These are phyloP conservation scores for Moesziomyces globuligerus DNA, from an alignment of 1,284 basidiomycete species.

Conservation along the genomic window DNA sequence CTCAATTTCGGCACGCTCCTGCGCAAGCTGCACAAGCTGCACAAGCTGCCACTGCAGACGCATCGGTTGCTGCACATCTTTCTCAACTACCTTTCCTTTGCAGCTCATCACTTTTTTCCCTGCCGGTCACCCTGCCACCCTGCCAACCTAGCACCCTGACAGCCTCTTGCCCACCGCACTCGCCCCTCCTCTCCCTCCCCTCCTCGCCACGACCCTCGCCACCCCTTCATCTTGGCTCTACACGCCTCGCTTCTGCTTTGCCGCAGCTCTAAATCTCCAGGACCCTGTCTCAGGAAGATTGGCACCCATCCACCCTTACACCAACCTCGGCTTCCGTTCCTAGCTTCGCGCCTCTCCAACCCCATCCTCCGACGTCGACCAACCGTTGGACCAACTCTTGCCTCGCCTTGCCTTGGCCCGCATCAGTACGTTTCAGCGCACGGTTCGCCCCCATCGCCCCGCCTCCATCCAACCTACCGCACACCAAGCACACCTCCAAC, in stretches of 20 bases:
- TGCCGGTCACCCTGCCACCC: too few species aligned
- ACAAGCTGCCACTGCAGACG: slow-evolving; percentile 1
- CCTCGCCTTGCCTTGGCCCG: not conserved
- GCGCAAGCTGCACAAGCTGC: slow-evolving; percentile 9
- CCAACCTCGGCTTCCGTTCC: slow-evolving; percentile 1
- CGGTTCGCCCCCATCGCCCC: not conserved
- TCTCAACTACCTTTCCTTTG: slow-evolving; percentile 23
- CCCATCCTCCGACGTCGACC: slow-evolving; percentile 7
- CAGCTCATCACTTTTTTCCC: slow-evolving; percentile 11
- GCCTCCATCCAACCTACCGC: not conserved
- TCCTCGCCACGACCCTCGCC: slow-evolving; percentile 5
- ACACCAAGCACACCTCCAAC: not conserved
- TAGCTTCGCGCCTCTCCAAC: not conserved
- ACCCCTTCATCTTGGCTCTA: slow-evolving; percentile 6
- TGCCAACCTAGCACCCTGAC: not conserved
- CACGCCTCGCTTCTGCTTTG: slow-evolving; percentile 41
- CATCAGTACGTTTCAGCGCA: not conserved
- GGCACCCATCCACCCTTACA: slow-evolving; percentile 2
- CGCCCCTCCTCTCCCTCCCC: not conserved
- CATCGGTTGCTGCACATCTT: slow-evolving; percentile 15
- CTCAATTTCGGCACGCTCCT: slow-evolving; percentile 1
- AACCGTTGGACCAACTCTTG: slow-evolving; percentile 20
- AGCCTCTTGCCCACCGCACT: slow-evolving; percentile 2
- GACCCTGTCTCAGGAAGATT: slow-evolving; percentile 27
- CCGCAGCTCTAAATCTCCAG: slow-evolving; percentile 27